Evolutionary conservation across 176 grass and related monocot genomes (phyloP).

Genomic region (Eleusine coracana): DNA sequence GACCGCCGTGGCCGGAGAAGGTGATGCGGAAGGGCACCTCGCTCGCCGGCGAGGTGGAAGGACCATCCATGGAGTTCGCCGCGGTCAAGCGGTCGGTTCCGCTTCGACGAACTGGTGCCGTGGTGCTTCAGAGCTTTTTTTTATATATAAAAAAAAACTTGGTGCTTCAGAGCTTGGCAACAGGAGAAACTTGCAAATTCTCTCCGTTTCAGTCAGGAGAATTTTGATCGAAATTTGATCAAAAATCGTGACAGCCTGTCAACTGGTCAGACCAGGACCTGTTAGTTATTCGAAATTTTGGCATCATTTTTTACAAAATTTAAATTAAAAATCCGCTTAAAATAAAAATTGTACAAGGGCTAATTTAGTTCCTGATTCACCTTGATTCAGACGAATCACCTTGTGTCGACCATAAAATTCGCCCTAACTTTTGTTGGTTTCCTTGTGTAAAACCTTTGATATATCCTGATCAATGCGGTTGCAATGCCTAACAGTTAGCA

Average conservation of each 20-base stretch:
- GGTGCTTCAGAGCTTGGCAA: background rate
- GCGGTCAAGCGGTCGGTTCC: slow-evolving; percentile 3
- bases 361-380: background rate
- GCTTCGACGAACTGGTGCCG: background rate
- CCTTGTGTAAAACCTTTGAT: too few species aligned
- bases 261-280: background rate
- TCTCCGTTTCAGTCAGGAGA: background rate
- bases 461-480: background rate
- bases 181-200: background rate
- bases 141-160: too few species aligned
- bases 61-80: slow-evolving; percentile 43
- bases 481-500: background rate
- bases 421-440: too few species aligned
- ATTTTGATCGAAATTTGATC: background rate
- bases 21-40: slow-evolving; percentile 79
- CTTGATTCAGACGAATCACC: too few species aligned
- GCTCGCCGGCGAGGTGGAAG: slow-evolving; percentile 48
- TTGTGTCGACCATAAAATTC: too few species aligned
- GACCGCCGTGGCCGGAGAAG: slow-evolving; percentile 83
- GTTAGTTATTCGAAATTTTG: background rate
- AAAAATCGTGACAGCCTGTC: background rate
- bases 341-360: background rate
- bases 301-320: background rate
- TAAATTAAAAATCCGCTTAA: background rate
- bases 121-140: background rate